Base-by-base conservation (phyloP, 1,284 basidiomycete genomes). In the Cutaneotrichosporon sp. region DNA sequence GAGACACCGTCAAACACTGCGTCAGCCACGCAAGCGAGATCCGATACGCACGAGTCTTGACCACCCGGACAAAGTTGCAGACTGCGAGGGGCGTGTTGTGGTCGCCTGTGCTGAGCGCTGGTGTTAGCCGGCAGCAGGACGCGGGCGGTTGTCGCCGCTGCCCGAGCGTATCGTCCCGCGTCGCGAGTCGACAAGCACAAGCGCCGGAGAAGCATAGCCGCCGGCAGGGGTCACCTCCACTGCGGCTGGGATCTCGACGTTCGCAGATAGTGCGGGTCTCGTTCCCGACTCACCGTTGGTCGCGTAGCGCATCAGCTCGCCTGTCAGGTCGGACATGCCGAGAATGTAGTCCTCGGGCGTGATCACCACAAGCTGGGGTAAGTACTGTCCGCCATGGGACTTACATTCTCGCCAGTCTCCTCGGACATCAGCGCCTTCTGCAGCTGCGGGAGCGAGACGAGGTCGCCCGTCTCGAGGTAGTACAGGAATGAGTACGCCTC, bases 221-320 rank as follows among this genome's bases (percentile, higher is more conserved):
- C 38, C 18, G 5, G 18, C 18, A 42, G 38, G 38, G 18, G 18
- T 42, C 18, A 42, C 38, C 38, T n/a, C 24, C 6, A 25, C 46
- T 27, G n/a, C n/a, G n/a, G n/a, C n/a, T n/a, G n/a, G n/a, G n/a
- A 59, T 53, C 42, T 24, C 24, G 22, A 4, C n/a, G n/a, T n/a
- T n/a, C 2, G 20, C 22, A 27, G 22, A 16, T 18, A 25, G 27
- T 10, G 11, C 22, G 46, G 58, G 47, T 27, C 57, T 56, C 7
- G 24, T 25, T 9, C 18, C 22, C 20, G n/a, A 60, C 75, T 56
- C 56, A 74, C 73, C 72, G 63, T 79, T 90, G 63, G 95, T 97
- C 4, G 93, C 92, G 66, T 89, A 90, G 38, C 95, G 86, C 95
- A 98, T 98, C 66, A 92, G 85, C 79, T 98, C 95, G 46, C 95